These are phyloP conservation scores for Phytophthora constricta DNA, from an alignment of 352 stramenopile genomes.

Conservation along the genomic window DNA sequence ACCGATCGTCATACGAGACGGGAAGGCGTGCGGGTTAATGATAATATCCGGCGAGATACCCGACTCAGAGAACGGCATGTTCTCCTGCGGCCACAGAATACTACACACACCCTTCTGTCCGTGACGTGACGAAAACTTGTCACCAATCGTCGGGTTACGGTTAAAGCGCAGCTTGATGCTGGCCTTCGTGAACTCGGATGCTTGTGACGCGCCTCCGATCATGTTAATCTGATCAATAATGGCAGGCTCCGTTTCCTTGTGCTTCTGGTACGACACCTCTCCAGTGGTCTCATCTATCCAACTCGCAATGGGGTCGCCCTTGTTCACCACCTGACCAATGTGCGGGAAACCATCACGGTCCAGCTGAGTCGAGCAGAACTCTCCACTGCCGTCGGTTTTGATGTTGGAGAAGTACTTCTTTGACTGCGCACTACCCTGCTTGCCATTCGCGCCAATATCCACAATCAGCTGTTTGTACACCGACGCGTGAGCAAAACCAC, in stretches of 20 bases:
- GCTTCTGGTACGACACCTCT: conserved; percentile 91
- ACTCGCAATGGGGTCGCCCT: conserved; percentile 96
- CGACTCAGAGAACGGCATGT: conserved; percentile 99
- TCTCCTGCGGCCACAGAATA: conserved; percentile 98
- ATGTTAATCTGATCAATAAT: conserved; percentile 97
- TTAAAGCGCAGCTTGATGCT: conserved; percentile 98
- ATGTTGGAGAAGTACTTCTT: conserved; percentile 95
- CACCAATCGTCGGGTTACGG: conserved; percentile 99
- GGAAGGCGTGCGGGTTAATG: conserved; percentile 99
- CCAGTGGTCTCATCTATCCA: conserved; percentile 96
- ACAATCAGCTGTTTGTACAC: conserved; percentile 99
- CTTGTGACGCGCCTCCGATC: conserved; percentile 71
- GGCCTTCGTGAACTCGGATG: conserved; percentile 86
- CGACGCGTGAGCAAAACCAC: conserved; percentile 97
- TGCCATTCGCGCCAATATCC: conserved; percentile 80
- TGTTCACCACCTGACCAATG: conserved; percentile 94
- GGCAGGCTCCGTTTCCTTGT: conserved; percentile 98
- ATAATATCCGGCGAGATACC: conserved; percentile 99
- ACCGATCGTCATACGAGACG: conserved; percentile 98
- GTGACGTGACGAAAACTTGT: conserved; percentile 99
- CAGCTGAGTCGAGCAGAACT: conserved; percentile 83
- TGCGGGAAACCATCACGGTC: conserved; percentile 97
- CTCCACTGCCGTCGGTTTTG: conserved; percentile 72
- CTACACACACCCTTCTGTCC: conserved; percentile 99
- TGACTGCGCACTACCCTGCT: conserved; percentile 70